Base-by-base conservation (phyloP, 371 early-diverging fungal species). In the Entomophthora muscae region DNA sequence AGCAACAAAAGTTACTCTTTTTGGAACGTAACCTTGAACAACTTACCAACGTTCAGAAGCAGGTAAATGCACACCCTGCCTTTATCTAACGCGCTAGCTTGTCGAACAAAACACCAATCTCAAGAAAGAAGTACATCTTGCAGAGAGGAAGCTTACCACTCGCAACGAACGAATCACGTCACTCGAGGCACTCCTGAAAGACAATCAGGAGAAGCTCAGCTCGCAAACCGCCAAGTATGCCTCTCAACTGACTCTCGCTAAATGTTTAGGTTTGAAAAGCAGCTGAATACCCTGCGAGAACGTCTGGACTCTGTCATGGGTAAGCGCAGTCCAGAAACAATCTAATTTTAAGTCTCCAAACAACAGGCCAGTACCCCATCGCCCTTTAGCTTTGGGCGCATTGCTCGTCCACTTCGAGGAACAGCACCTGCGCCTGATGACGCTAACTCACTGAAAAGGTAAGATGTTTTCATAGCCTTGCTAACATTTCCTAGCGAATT, bases 11-110 rank as follows among this genome's bases (percentile, higher is more conserved):
- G 78, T 89, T 95, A 89, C 85, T 88, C 23, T 85, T 94, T 73
- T 76, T 97, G 65, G 96, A 97, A 70, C 84, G 91, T 67, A 93
- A 94, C 70, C 75, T 97, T 33, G 93, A 96, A 67, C 95, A 95
- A 72, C 81, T 97, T 53, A 92, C 90, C 23, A 76, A 78, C 63
- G 92, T 95, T 53, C 96, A 95, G 71, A 90, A 90, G 78, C 90
- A 88, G 71, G 81, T 71, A 72, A n/a, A n/a, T n/a, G n/a, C 22
- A 42, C 32, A 24, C 5, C 28, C 65, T 30, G 21, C 0, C n/a
- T 32, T 52, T 62, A 61, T 2, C 27, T 66, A 30, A n/a, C 27
- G n/a, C 28, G 57, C 24, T 68, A 86, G 78, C 83, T 95, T 56
- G 93, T 95, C 13, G 91, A 90, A 67, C 93, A 93, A 70, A 97